Evolutionary conservation across 352 stramenopile species (phyloP).

Genomic region (Pythium dissimile): DNA sequence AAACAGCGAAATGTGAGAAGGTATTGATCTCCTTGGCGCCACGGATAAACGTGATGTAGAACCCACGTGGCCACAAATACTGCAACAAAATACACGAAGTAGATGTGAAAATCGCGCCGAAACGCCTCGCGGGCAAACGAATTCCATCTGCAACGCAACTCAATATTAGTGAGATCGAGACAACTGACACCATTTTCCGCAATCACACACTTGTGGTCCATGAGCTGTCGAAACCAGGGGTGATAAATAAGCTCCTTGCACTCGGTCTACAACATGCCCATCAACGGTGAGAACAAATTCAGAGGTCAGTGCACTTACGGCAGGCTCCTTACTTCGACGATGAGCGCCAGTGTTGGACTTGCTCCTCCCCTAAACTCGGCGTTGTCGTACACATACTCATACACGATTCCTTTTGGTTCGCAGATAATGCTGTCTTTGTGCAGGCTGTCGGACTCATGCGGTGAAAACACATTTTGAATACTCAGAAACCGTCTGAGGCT

Average conservation of each 20-base stretch:
- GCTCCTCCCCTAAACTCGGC: conserved; percentile 56
- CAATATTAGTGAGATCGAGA: neutral
- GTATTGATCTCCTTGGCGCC: too few species aligned
- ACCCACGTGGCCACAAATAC: conserved; percentile 72
- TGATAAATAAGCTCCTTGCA: conserved; percentile 76
- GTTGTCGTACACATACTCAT: conserved; percentile 81
- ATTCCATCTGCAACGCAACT: conserved; percentile 48
- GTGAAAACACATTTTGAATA: conserved; percentile 64
- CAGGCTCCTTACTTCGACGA: conserved; percentile 43
- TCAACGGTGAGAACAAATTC: neutral
- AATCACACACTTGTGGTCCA: conserved; percentile 59
- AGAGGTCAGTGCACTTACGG: neutral
- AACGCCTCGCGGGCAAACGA: conserved; percentile 68
- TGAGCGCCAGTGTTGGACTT: conserved; percentile 57
- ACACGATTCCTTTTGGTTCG: conserved; percentile 76
- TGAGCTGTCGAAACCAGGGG: conserved; percentile 67
- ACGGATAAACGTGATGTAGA: neutral
- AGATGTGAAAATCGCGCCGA: conserved; percentile 70
- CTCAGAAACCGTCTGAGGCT: conserved; percentile 47
- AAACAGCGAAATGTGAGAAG: too few species aligned
- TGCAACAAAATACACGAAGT: conserved; percentile 70
- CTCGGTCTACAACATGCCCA: conserved; percentile 43
- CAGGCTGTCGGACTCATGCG: conserved; percentile 28
- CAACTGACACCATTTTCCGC: neutral
- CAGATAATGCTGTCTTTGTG: conserved; percentile 63